These are phyloP conservation scores for Cystofilobasidium capitatum DNA, from an alignment of 768 basidiomycete species.

Conservation along the genomic window DNA sequence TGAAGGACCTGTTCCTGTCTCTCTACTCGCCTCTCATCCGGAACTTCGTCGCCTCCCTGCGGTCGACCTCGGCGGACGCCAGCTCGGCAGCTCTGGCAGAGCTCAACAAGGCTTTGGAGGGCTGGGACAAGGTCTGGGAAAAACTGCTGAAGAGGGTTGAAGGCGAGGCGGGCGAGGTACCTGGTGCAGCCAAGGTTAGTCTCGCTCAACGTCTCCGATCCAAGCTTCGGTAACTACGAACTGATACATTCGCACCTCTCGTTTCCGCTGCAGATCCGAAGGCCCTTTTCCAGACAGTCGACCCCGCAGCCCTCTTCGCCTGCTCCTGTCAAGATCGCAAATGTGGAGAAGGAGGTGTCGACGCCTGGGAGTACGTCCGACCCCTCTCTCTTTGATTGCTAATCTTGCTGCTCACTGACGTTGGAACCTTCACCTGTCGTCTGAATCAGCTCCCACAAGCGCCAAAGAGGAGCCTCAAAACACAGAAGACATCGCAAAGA, in stretches of 20 bases:
- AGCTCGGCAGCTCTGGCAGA: constrained; percentile 51
- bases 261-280: not conserved
- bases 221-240: not conserved
- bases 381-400: not conserved
- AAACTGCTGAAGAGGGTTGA: constrained; percentile 49
- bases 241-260: not conserved
- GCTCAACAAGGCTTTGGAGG: constrained; percentile 59
- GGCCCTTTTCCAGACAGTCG: not conserved
- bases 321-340: not conserved
- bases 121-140: constrained; percentile 75
- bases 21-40: constrained; percentile 17
- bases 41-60: constrained; percentile 10
- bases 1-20: constrained; percentile 22
- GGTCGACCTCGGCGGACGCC: constrained; percentile 18
- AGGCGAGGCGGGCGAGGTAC: constrained; percentile 54
- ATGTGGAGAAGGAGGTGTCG: not conserved
- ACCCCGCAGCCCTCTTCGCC: not conserved
- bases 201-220: no score
- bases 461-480: constrained; percentile 53
- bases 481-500: constrained; percentile 83
- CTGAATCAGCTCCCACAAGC: constrained; percentile 48
- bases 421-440: no score
- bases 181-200: constrained; percentile 9
- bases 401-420: no score
- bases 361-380: not conserved